These are phyloP conservation scores for Pinus taeda DNA, from an alignment of 75 land plant species.

Conservation along the genomic window DNA sequence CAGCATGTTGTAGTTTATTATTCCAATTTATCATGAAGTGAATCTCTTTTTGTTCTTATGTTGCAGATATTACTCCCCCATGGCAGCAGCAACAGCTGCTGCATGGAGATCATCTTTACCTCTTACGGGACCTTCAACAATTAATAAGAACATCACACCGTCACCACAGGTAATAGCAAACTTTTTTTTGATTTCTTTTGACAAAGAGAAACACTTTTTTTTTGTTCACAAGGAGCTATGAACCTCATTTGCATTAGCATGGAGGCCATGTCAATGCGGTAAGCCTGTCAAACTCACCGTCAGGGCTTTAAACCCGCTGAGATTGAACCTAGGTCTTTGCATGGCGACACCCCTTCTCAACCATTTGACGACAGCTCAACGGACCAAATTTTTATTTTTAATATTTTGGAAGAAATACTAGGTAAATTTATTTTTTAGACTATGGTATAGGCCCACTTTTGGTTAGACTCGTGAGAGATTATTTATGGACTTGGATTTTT, in stretches of 20 bases:
- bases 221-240: no score
- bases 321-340: no score
- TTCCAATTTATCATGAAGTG: not conserved
- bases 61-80: constrained; percentile 6
- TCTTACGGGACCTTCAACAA: not conserved
- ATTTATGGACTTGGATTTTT: no score
- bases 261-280: no score
- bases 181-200: not conserved
- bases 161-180: not conserved
- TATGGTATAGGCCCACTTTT: not conserved
- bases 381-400: no score
- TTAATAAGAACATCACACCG: not conserved
- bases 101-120: constrained; percentile 4
- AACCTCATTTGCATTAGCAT: no score
- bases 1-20: not conserved
- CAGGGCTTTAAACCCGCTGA: no score
- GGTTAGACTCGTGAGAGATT: not conserved
- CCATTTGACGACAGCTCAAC: no score
- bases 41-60: not conserved
- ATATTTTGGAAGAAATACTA: no score
- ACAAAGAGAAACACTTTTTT: no score
- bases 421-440: not conserved
- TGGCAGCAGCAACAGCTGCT: not conserved
- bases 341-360: no score
- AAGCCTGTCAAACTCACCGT: no score